These are phyloP conservation scores for Pyrenophora tritici-repentis DNA, from an alignment of 2,329 filamentous ascomycete genomes.

Conservation along the genomic window DNA sequence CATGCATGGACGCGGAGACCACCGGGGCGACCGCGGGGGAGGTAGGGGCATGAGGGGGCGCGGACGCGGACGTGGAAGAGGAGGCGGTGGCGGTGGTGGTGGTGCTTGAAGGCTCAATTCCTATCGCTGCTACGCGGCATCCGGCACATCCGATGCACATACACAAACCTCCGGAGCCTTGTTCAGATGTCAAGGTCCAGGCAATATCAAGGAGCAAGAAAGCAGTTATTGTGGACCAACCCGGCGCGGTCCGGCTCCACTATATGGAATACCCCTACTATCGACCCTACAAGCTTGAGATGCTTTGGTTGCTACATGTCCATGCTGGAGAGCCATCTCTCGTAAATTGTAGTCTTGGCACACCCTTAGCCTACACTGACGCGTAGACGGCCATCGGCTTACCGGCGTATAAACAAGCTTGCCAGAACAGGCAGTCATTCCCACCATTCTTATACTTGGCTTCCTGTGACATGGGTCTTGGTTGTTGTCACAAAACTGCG, in stretches of 20 bases:
- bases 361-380: background rate
- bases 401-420: background rate
- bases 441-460: background rate
- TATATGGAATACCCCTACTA: constrained; percentile 2
- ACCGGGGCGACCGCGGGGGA: constrained; percentile 56
- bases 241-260: background rate
- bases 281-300: constrained; percentile 4
- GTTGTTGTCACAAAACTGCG: background rate
- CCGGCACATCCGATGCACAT: constrained; percentile 5
- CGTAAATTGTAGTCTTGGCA: background rate
- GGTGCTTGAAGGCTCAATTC: constrained; percentile 29
- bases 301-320: background rate
- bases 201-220: background rate
- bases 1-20: constrained; percentile 59
- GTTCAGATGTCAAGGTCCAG: background rate
- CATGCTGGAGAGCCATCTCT: background rate
- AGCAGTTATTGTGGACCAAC: background rate
- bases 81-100: constrained; percentile 52
- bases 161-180: background rate
- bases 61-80: constrained; percentile 57
- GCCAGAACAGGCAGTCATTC: background rate
- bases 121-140: constrained; percentile 3
- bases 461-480: background rate
- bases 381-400: background rate
- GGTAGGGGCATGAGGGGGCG: constrained; percentile 62